Evolutionary conservation across 1,284 basidiomycete genomes (phyloP).

Genomic region (Xerocomus tenax): DNA sequence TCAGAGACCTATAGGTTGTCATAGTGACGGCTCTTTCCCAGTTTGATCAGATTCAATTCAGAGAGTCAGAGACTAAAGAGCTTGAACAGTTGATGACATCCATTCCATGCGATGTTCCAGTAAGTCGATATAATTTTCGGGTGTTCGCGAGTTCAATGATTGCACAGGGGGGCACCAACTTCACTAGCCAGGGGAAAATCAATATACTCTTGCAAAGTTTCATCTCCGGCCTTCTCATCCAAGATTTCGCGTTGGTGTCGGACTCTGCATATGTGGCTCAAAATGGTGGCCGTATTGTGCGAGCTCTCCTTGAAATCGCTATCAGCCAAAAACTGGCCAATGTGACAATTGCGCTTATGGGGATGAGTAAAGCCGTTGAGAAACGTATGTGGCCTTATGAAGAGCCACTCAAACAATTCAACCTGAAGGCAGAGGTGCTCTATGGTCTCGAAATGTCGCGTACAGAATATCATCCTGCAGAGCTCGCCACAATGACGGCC

Average conservation of each 20-base stretch:
- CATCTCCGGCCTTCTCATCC: constrained; percentile 73
- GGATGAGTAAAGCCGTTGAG: constrained; percentile 90
- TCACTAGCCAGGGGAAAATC: constrained; percentile 72
- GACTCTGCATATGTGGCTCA: constrained; percentile 91
- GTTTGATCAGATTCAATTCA: constrained; percentile 92
- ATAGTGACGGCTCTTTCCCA: constrained; percentile 26
- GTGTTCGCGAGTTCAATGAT: background rate
- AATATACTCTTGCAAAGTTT: constrained; percentile 92
- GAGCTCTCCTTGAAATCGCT: constrained; percentile 90
- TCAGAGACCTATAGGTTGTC: background rate
- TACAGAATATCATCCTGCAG: constrained; percentile 73
- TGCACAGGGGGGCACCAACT: constrained; percentile 61
- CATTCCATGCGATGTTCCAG: constrained; percentile 74
- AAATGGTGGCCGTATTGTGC: constrained; percentile 90
- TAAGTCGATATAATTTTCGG: constrained; percentile 26
- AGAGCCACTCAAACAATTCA: constrained; percentile 80
- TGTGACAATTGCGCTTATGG: constrained; percentile 73
- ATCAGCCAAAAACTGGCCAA: constrained; percentile 88
- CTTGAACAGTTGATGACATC: constrained; percentile 64
- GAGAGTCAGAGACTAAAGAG: constrained; percentile 86
- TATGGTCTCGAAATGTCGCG: constrained; percentile 77
- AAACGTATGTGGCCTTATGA: constrained; percentile 94
- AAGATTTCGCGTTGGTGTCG: constrained; percentile 95
- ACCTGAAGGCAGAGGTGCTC: constrained; percentile 71
- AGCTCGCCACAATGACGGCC: constrained; percentile 70